These are phyloP conservation scores for Pseudonectria foliicola DNA, from an alignment of 2,329 filamentous ascomycete genomes.

Conservation along the genomic window DNA sequence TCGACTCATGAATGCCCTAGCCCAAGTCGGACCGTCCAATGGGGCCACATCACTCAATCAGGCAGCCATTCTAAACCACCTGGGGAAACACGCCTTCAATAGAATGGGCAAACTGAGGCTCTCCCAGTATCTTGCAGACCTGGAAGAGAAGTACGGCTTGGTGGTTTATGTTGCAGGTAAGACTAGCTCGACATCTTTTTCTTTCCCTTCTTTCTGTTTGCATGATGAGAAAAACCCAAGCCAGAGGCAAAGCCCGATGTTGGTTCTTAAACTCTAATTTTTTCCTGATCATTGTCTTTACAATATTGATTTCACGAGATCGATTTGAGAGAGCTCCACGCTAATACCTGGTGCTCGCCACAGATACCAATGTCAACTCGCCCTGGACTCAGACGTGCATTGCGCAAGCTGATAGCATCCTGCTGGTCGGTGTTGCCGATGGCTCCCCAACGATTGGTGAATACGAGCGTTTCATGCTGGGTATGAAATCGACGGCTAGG, in stretches of 20 bases:
- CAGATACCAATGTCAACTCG: constrained; percentile 94
- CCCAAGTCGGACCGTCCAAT: constrained; percentile 82
- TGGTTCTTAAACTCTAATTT: constrained; percentile 60
- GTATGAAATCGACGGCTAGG: constrained; percentile 92
- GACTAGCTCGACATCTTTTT: constrained; percentile 18
- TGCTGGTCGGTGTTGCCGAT: constrained; percentile 86
- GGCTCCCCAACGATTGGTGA: constrained; percentile 86
- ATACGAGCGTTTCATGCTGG: constrained; percentile 91
- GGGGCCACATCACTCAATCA: constrained; percentile 91
- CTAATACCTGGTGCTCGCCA: constrained; percentile 21
- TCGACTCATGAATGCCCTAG: constrained; percentile 76
- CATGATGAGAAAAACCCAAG: constrained; percentile 47
- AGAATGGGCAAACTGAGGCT: constrained; percentile 95
- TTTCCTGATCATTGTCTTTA: constrained; percentile 47
- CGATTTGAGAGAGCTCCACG: constrained; percentile 2
- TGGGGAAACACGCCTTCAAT: constrained; percentile 93
- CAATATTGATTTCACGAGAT: constrained; percentile 4
- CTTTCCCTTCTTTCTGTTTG: constrained; percentile 4
- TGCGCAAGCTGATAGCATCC: constrained; percentile 89
- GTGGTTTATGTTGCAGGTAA: constrained; percentile 85
- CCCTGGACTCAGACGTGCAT: constrained; percentile 99
- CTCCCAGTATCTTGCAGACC: constrained; percentile 89
- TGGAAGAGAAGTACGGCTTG: constrained; percentile 95
- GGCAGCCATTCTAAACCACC: constrained; percentile 85
- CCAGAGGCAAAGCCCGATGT: constrained; percentile 47